These are phyloP conservation scores for Pholiota conissans DNA, from an alignment of 768 basidiomycete genomes.

Conservation along the genomic window DNA sequence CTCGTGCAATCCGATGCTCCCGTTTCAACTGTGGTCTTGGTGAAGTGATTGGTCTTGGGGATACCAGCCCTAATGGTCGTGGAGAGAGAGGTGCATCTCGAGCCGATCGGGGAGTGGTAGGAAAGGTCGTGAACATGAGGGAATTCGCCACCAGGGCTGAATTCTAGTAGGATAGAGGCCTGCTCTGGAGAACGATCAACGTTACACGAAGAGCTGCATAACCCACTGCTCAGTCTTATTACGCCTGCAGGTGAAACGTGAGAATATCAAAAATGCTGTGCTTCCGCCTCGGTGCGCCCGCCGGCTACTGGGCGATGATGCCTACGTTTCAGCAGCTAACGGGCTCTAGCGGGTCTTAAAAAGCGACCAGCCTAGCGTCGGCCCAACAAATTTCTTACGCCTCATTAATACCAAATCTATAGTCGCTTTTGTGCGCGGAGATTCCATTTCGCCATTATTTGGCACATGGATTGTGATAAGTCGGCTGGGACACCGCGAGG, in stretches of 20 bases:
- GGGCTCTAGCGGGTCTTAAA: too few species aligned
- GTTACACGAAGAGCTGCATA: conserved; percentile 12
- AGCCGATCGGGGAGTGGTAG: conserved; percentile 17
- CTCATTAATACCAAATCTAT: too few species aligned
- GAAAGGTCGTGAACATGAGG: conserved; percentile 22
- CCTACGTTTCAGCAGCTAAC: too few species aligned
- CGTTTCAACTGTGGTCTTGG: conserved; percentile 12
- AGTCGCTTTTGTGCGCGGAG: too few species aligned
- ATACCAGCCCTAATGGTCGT: not conserved
- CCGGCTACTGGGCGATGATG: not conserved
- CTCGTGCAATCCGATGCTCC: conserved; percentile 21
- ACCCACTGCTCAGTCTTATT: not conserved
- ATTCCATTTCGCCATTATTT: too few species aligned
- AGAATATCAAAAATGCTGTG: conserved; percentile 3
- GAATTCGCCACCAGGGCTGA: conserved; percentile 27
- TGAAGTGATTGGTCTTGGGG: conserved; percentile 6
- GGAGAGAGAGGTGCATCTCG: conserved; percentile 10
- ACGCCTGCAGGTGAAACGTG: not conserved
- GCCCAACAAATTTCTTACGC: too few species aligned
- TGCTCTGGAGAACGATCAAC: conserved; percentile 23
- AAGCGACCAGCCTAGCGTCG: too few species aligned
- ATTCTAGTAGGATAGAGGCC: conserved; percentile 18
- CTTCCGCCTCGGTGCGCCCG: not conserved
- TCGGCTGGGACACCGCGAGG: too few species aligned
- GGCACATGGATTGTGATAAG: too few species aligned